Evolutionary conservation across 2,329 filamentous ascomycete species (phyloP), one percentile per base, ranked within the genome.

Genomic region (Lanzia echinophila): DNA sequence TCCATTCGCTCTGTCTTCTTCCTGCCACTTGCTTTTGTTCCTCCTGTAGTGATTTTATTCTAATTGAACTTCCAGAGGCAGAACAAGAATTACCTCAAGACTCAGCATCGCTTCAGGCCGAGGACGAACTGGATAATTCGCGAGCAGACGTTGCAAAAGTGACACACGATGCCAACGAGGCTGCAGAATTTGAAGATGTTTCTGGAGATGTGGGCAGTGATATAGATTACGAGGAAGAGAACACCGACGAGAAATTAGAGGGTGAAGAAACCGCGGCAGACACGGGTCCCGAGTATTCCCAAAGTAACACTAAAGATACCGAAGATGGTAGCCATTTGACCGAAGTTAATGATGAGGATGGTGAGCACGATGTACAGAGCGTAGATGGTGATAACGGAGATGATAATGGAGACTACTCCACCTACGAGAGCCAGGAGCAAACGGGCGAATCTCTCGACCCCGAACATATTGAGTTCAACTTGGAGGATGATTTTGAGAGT

Each of bases 361-460:
- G 20, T 28, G 36, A 49, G 19, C 46, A 58, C 32, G 28, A 11
- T 17, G 20, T 36, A 44, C 43, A 49, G 41, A 47, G 41, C 17
- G 54, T 48, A 22, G 52, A 53, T 17, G 32, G 44, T 32, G 48
- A 38, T 50, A 33, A 28, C 45, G 41, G 24, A 55, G 24, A 71
- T 46, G 69, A 73, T 33, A 65, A 70, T 13, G 41, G 57, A 20
- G 36, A n/a, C n/a, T n/a, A n/a, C n/a, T n/a, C n/a, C n/a, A n/a
- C n/a, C n/a, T n/a, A 55, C 42, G 47, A 46, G 20, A 34, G 22
- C 22, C 32, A 32, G 24, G 43, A 53, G 20, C 43, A 32, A 39
- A 31, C 20, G 42, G 13, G 45, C 17, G n/a, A 32, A 11, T 12
- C 5, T 12, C 17, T 39, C 19, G 50, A 47, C 31, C 17, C 5